Evolutionary conservation across 805 yeast genomes (phyloP), one percentile per base, ranked within the genome.

Genomic region (Candida sanyiensis): DNA sequence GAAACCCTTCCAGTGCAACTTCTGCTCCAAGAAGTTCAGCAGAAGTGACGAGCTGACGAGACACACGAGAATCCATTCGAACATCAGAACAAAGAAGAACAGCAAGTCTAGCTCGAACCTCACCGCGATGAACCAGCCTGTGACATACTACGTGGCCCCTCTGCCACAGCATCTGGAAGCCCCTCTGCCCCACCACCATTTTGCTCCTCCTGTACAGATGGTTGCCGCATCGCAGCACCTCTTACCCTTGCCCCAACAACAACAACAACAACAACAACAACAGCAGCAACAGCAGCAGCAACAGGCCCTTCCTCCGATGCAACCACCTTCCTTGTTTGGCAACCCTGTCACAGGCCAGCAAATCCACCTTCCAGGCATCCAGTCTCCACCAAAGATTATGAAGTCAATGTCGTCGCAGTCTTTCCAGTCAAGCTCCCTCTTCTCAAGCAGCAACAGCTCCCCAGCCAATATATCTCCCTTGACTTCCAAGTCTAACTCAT

Each of bases 1-100:
- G 58, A 84, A 86, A 58, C 95, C 96, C 3, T 93, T 84, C 56
- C 79, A 77, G 35, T 87, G 96, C 61, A 73, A 78, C 15, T 86
- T 73, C 50, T 87, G 96, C 62, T 60, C 77, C 38, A 86, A 88
- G 60, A 70, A 83, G 46, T 87, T 87, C 56, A 73, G 83, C 42
- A 72, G 96, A 46, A 71, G 80, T 20, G 96, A 88, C 62, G 96
- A 87, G 63, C 70, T 87, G 41, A 87, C 95, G 11, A 69, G 96
- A 49, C 96, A 87, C 62, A 69, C 83, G 35, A 67, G 95, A 46
- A 88, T 83, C 38, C 96, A 87, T 62, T 69, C 75, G 16, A 78
- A 76, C 49, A 80, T 77, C 26, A 64, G 59, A 45, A 59, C 66
- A 46, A 56, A 73, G 51, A 69, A 62, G 55, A 59, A 60, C 38